Evolutionary conservation across 116 monocot species (phyloP), one percentile per base, ranked within the genome.

Genomic region (Zostera marina): DNA sequence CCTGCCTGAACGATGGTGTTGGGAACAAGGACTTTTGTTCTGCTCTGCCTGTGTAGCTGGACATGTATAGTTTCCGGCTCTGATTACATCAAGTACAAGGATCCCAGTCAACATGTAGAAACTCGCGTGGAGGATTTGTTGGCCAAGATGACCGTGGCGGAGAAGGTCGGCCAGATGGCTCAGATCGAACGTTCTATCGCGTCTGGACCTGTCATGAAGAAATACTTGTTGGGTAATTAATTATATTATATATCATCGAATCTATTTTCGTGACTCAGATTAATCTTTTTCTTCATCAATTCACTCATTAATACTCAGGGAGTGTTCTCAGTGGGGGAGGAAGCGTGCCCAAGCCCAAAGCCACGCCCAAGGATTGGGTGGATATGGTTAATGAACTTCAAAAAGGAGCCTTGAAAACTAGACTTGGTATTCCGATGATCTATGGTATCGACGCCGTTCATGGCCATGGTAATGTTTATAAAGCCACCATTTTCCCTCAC

Each of bases 81-180:
- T 4, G 65, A 64, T 20, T 72, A 73, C 52, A 38, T 74, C 46
- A 74, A 52, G 52, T 86, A 81, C 66, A 81, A 76, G 52, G 86
- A 86, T 65, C 78, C 75, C 13, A 76, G 65, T 42, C 86, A 70
- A 60, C 70, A 75, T 4, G 40, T 73, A 22, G 73, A 73, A 20
- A 53, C 19, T 15, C 64, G 86, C 13, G 56, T 81, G 9, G 43
- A 63, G 1, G 81, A 86, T 51, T 61, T 86, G 21, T 47, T 81
- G 54, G 63, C 42, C 16, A 72, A 78, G 41, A 86, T 86, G 86
- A 86, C 81, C 20, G 64, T 86, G 41, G 70, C 55, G 9, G 86
- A 86, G 56, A 86, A 86, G 70, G 68, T 86, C 46, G 81, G 81
- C 21, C 86, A 86, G 63, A 86, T 86, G 86, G 66, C 81, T 11